Conservation (phyloP, 331 rosid species). For the Malus hybrid region DNA sequence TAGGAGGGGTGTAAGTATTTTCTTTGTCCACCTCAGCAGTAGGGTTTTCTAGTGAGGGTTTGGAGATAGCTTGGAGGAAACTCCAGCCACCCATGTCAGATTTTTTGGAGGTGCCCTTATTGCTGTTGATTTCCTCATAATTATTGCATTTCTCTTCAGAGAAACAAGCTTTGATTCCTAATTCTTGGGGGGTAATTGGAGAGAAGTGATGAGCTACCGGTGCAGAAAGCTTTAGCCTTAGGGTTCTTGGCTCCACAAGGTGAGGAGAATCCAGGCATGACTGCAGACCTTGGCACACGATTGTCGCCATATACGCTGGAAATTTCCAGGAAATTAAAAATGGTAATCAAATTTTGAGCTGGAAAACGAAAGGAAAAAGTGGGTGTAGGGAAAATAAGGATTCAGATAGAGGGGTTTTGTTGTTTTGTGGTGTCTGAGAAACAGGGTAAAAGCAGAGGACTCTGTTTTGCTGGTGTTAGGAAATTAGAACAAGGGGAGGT, state of each 20-base stretch:
- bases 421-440: not conserved
- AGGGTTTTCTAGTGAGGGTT: not conserved
- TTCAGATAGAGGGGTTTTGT: not conserved
- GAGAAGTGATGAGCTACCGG: conserved; percentile 17
- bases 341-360: not conserved
- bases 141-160: conserved; percentile 6
- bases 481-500: conserved; percentile 1
- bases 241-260: conserved; percentile 50
- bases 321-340: not conserved
- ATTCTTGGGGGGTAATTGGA: conserved; percentile 29
- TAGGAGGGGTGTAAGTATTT: conserved; percentile 49
- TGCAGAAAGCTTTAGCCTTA: conserved; percentile 41
- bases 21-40: conserved; percentile 9
- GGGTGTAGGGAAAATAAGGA: not conserved
- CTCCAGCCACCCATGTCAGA: conserved; percentile 37
- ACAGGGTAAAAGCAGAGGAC: conserved; percentile 18
- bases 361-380: not conserved
- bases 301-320: conserved; percentile 55
- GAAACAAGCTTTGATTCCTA: conserved; percentile 30
- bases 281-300: conserved; percentile 52
- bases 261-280: conserved; percentile 63
- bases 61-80: conserved; percentile 48
- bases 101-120: conserved; percentile 6
- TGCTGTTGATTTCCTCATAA: not conserved
- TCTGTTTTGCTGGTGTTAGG: not conserved